A percentile compares a stretch with the other conserved stretches of the same genome.
These are phyloP conservation scores for Nannizziopsis arthrosporioides DNA, from an alignment of 2,329 filamentous ascomycete genomes.

Conservation along the genomic window DNA sequence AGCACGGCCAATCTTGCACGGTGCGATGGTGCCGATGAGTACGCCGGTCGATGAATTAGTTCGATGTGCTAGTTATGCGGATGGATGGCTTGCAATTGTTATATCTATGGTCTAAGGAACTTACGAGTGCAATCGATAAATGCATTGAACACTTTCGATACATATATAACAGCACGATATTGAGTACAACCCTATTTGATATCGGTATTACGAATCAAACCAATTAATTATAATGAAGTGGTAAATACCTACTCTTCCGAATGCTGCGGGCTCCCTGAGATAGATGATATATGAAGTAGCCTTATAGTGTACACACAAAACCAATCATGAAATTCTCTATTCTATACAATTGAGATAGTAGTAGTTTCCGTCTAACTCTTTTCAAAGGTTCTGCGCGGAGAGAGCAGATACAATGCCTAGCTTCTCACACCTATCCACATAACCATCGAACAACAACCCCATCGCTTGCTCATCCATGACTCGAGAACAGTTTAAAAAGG, in stretches of 20 bases:
- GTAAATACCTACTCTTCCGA: not conserved
- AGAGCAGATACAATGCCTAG: not conserved
- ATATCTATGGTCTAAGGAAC: slow-evolving; percentile 46
- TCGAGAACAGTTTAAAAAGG: no score
- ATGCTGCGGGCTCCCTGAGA: not conserved
- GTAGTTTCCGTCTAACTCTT: slow-evolving; percentile 1
- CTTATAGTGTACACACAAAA: no score
- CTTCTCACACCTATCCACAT: no score
- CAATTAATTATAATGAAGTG: not conserved
- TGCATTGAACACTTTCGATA: no score
- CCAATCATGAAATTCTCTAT: slow-evolving; percentile 4
- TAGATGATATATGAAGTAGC: no score
- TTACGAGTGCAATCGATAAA: not conserved
- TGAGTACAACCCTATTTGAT: no score
- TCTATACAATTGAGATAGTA: slow-evolving; percentile 10
- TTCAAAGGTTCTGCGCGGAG: not conserved
- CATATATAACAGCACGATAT: not conserved
- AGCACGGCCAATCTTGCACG: slow-evolving; percentile 76
- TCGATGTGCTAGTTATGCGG: slow-evolving; percentile 70
- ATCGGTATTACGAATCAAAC: no score
- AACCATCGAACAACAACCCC: no score
- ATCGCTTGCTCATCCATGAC: no score
- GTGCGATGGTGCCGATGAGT: slow-evolving; percentile 66
- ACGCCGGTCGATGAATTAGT: slow-evolving; percentile 75
- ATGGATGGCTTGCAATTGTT: slow-evolving; percentile 81